Evolutionary conservation across 1,139 yeast genomes (phyloP), one percentile per base, ranked within the genome.

Genomic region (Kurtzmaniella quercitrusa): DNA sequence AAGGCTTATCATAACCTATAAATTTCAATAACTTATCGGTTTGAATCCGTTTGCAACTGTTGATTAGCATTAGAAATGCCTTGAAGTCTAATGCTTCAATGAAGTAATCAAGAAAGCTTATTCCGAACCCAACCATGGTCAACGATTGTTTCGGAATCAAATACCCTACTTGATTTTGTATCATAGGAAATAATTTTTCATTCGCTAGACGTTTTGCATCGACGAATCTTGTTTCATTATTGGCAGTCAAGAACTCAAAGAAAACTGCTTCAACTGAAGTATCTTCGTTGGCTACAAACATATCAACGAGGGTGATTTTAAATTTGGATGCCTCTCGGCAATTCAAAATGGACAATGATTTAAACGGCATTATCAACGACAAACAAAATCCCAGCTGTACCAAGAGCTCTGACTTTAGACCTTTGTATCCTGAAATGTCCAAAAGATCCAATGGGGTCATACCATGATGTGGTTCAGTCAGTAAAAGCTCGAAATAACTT

Each of bases 321-420:
- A 41, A 40, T n/a, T 5, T 16, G 5, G 60, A 63, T 25, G 50
- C 48, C 14, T 50, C 47, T 23, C 55, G 58, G 7, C 52, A 43
- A 21, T 55, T 57, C 11, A 54, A 43, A 29, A 63, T 54, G 1
- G 60, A 48, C 38, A 67, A 51, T n/a, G 55, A 56, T 38, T 56
- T 59, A 49, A 65, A 66, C 4, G 73, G 68, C 42, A 59, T 57
- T 12, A 60, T 43, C 12, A 65, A 58, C 1, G 67, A 50, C 25
- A 58, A 48, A 3, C 60, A 60, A 9, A 65, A 50, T 5, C 59
- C 59, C 43, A 57, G 59, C 59, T 65, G 54, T 4, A 55, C 46
- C 21, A 66, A 45, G 6, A 66, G 46, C 39, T 55, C 57, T 3
- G 60, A 45, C 40, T 52, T 52, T 40, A 65, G 43, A 3, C 46